Conservation (phyloP, 257 asterid species). For the Ajuga chamaepitys region DNA sequence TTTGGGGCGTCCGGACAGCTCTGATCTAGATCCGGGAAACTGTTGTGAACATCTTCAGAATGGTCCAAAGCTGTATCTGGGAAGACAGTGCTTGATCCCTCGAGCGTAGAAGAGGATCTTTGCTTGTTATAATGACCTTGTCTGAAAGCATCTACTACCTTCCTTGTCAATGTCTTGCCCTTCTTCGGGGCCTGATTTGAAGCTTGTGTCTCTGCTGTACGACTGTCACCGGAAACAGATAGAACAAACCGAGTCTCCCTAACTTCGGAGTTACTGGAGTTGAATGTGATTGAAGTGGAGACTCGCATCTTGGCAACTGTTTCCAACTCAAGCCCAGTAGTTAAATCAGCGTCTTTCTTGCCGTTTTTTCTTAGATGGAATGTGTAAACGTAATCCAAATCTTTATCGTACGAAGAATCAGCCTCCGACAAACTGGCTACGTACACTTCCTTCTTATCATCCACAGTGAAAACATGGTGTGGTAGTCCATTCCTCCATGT, state of each 20-base stretch:
- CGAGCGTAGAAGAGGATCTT: conserved; percentile 32
- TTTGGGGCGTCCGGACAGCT: conserved; percentile 34
- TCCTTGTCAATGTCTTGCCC: conserved; percentile 43
- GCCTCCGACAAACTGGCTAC: conserved; percentile 38
- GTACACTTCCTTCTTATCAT: conserved; percentile 62
- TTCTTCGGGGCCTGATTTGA: conserved; percentile 30
- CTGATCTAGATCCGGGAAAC: conserved; percentile 13
- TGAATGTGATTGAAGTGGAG: conserved; percentile 49
- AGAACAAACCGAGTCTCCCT: conserved; percentile 61
- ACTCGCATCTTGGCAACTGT: conserved; percentile 70
- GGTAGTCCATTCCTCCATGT: conserved; percentile 72
- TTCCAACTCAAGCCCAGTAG: conserved; percentile 24
- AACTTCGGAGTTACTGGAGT: conserved; percentile 39
- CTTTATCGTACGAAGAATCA: conserved; percentile 38
- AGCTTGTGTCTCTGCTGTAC: conserved; percentile 22
- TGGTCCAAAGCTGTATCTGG: conserved; percentile 43
- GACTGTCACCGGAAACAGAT: conserved; percentile 34
- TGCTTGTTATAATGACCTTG: conserved; percentile 36
- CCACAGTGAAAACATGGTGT: conserved; percentile 51
- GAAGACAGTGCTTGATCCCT: conserved; percentile 32
- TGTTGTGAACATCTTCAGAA: conserved; percentile 23
- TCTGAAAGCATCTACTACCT: conserved; percentile 43
- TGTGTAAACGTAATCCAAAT: conserved; percentile 57
- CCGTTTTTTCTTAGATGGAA: conserved; percentile 42
- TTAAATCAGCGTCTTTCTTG: conserved; percentile 36